Evolutionary conservation across 768 basidiomycete genomes (phyloP).

Genomic region (Boletus rufocinnamomeus): DNA sequence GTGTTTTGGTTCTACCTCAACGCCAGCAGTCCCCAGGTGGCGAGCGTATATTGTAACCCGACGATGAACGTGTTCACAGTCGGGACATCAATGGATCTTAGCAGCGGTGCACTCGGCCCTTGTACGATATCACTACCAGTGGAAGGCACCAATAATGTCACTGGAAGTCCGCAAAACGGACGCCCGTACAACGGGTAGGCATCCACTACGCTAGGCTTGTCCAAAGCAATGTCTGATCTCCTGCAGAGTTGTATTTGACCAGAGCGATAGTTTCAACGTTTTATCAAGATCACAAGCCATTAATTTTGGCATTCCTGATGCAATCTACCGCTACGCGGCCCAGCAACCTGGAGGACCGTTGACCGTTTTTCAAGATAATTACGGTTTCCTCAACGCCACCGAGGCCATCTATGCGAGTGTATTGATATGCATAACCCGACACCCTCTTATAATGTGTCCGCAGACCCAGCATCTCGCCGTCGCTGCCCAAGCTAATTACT

Average conservation of each 20-base stretch:
- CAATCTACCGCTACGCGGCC: slow-evolving; percentile 56
- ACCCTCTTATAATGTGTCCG: slow-evolving; percentile 4
- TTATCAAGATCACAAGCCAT: slow-evolving; percentile 52
- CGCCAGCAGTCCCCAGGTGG: slow-evolving; percentile 40
- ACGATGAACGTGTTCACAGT: slow-evolving; percentile 47
- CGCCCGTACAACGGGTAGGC: slow-evolving; percentile 61
- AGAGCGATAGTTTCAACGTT: slow-evolving; percentile 46
- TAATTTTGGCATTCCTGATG: slow-evolving; percentile 54
- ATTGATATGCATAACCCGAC: not conserved
- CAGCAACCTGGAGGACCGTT: slow-evolving; percentile 43
- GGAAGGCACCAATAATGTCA: slow-evolving; percentile 50
- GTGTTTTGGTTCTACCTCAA: slow-evolving; percentile 68
- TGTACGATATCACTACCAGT: slow-evolving; percentile 38
- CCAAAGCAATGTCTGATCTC: not conserved
- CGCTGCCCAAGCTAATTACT: slow-evolving; percentile 61
- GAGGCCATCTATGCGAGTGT: slow-evolving; percentile 35
- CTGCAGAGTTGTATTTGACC: slow-evolving; percentile 44
- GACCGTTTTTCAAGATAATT: slow-evolving; percentile 47
- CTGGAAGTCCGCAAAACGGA: slow-evolving; percentile 46
- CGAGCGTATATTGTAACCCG: slow-evolving; percentile 60
- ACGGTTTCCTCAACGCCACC: slow-evolving; percentile 58
- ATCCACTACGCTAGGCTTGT: not conserved
- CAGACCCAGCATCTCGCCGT: slow-evolving; percentile 62
- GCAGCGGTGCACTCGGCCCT: slow-evolving; percentile 41
- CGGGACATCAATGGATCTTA: slow-evolving; percentile 44